Base-by-base conservation (phyloP, 768 basidiomycete species). In the Kondoa malvinella region DNA sequence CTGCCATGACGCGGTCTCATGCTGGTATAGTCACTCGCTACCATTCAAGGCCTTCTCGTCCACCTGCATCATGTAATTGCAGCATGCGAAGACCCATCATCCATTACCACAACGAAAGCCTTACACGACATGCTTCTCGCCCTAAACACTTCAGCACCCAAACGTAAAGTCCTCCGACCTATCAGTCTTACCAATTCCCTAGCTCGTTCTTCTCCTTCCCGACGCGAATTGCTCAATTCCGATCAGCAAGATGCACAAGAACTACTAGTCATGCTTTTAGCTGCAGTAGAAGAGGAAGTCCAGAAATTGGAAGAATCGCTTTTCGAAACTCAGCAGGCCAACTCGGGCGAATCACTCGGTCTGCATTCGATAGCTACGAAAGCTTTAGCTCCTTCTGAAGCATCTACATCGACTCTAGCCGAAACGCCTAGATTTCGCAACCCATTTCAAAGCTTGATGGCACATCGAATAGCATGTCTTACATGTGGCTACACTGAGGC, bases 191-290 rank as follows among this genome's bases (percentile, higher is more conserved):
- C 71, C 1, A 50, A 29, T 34, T 71, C 73, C 0, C 70, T 75
- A 56, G 70, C 70, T 34, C 61, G 62, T 2, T 71, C 73, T 0
- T 70, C 69, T 1, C 63, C 68, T 14, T 25, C 29, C 1, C 63
- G 69, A 0, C 33, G 67, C 15, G 57, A 62, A 30, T 56, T 69
- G 40, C 67, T 60, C 29, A 61, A 65, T 2, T 67, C 89, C 15
- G 91, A 95, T 75, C 94, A 97, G 76, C 94, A 97, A 78, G 94
- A 97, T 76, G 94, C 94, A 2, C 94, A 97, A 75, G 94, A 97
- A 75, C 82, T 97, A n/a, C 96, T 95, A 79, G 87, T 94, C 72
- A 85, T 96, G 33, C 80, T 96, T 8, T 87, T 91, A 0, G 91
- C 92, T 76, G 87, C 85, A 65, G 81, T 96, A 72, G 89, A 89